A percentile compares a stretch with the other conserved stretches of the same genome.
Conservation (phyloP, 441 rosid species). For the Jatropha podagrica region DNA sequence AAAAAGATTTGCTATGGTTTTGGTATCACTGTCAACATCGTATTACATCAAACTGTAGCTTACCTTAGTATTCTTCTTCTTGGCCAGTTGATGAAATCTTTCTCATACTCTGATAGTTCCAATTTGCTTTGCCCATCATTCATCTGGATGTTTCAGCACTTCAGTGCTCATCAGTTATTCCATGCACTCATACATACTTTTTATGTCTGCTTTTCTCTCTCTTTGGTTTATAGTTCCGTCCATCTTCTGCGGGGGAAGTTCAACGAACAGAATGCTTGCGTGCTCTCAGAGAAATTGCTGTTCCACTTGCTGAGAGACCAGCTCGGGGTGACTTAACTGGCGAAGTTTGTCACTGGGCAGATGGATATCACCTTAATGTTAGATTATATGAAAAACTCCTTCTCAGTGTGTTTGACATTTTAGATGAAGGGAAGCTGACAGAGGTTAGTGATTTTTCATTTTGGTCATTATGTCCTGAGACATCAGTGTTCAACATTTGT, state of each 20-base stretch:
- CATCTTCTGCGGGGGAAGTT: constrained; percentile 83
- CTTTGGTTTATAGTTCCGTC: constrained; percentile 55
- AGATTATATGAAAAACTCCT: constrained; percentile 93
- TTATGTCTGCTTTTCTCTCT: constrained; percentile 22
- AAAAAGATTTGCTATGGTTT: background rate
- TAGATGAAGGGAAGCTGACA: constrained; percentile 96
- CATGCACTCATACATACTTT: background rate
- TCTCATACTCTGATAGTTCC: background rate
- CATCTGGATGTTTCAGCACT: background rate
- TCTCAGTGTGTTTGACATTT: constrained; percentile 85
- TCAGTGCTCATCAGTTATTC: background rate
- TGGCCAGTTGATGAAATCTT: background rate
- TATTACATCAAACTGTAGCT: background rate
- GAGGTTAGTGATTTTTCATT: constrained; percentile 54
- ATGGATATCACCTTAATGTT: constrained; percentile 94
- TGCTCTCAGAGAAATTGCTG: constrained; percentile 84
- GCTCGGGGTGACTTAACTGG: constrained; percentile 99
- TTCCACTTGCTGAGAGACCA: constrained; percentile 97
- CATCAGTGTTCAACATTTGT: background rate
- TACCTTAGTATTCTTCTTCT: background rate
- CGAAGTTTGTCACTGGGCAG: constrained; percentile 99
- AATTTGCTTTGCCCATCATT: background rate
- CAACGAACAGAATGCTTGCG: constrained; percentile 93
- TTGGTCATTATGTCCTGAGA: constrained; percentile 19
- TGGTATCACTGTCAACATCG: background rate